Evolutionary conservation across 2,329 filamentous ascomycete genomes (phyloP).

Genomic region (Fusarium temperatum): DNA sequence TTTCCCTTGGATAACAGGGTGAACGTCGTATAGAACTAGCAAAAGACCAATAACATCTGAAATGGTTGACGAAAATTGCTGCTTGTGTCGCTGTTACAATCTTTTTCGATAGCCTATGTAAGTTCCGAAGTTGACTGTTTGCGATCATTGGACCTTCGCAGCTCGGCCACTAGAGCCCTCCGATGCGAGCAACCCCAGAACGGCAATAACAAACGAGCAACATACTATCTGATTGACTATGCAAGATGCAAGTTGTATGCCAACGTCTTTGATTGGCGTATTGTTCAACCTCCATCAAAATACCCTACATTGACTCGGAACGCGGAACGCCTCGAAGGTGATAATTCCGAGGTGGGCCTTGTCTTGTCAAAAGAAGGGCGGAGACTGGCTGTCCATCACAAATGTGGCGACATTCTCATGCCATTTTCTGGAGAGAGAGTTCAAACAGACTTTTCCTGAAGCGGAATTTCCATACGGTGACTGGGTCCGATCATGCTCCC

Average conservation of each 20-base stretch:
- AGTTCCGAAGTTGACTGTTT: fast-evolving
- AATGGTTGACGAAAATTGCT: fast-evolving
- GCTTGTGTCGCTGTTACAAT: fast-evolving
- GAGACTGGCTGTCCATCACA: background rate
- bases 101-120: fast-evolving
- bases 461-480: background rate
- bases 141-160: background rate
- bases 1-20: fast-evolving
- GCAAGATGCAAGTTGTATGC: background rate
- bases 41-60: fast-evolving
- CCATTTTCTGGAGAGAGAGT: background rate
- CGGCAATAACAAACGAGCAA: background rate
- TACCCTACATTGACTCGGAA: background rate
- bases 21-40: background rate
- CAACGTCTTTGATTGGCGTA: too few species aligned
- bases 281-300: background rate
- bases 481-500: background rate
- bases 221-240: background rate
- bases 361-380: background rate
- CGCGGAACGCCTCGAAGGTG: background rate
- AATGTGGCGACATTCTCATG: background rate
- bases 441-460: background rate
- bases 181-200: background rate
- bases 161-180: fast-evolving
- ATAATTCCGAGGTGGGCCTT: background rate